Evolutionary conservation across 257 asterid species (phyloP), one percentile per base, ranked within the genome.

Genomic region (Handroanthus guayacan): DNA sequence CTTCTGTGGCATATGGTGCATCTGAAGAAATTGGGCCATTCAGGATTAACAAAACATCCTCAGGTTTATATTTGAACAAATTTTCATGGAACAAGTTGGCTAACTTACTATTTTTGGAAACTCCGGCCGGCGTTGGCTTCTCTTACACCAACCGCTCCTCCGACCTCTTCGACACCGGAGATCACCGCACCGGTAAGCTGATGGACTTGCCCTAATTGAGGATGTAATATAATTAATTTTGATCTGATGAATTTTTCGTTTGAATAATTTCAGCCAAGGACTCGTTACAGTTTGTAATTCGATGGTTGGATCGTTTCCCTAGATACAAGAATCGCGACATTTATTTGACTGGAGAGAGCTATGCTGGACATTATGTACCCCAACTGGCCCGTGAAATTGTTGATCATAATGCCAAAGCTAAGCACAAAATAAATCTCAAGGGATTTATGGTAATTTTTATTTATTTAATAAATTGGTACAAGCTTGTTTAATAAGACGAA

Each of bases 1-100:
- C 99, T 0, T 94, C 99, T 11, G 97, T 94, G 83, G 99, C 97
- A 8, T 94, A 94, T 83, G 99, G 99, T 17, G 99, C 99, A 62
- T 94, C 99, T 0, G 99, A 94, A 76, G 99, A 94, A 83, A 86
- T 94, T 18, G 99, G 99, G 7, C 99, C 99, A 9, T 94, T 94
- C 71, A 84, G 88, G 79, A 86, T 94, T 7, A 88, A 79, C 89
- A 90, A 77, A 79, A 81, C 80, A 0, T 79, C 89, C 0, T 90
- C 97, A 0, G 92, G 97, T 25, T 65, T 94, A 61, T 86, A 89
- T 69, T 67, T 90, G 43, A 94, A 94, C 90, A 92, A 88, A 62
- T 90, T 84, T 66, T 87, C 97, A 25, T 94, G 99, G 99, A 94
- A 94, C 88, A 89, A 79, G 44, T 55, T 87, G 60, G 99, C 97